Evolutionary conservation across 371 early-diverging fungal genomes (phyloP).

Genomic region (Cokeromyces recurvatus): DNA sequence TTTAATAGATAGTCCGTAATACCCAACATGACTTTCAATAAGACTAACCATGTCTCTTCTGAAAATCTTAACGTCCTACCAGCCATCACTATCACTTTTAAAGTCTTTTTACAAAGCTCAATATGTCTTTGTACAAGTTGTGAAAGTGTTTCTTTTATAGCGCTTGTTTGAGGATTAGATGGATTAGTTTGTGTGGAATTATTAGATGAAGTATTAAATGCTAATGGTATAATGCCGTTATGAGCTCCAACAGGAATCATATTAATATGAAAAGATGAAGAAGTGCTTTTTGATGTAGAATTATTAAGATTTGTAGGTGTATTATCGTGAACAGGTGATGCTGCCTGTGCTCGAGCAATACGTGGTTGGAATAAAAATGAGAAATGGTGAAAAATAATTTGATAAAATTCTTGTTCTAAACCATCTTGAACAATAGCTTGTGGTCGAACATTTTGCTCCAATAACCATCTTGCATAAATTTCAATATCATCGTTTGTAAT

Average conservation of each 20-base stretch:
- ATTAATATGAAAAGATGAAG: constrained; percentile 15
- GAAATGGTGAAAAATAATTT: constrained; percentile 72
- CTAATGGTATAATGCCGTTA: constrained; percentile 14
- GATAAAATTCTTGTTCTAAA: constrained; percentile 39
- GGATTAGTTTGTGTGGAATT: constrained; percentile 4
- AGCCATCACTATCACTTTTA: constrained; percentile 61
- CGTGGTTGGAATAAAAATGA: constrained; percentile 71
- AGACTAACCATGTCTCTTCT: constrained; percentile 70
- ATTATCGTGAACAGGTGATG: no score
- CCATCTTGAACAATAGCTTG: constrained; percentile 48
- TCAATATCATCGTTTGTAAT: constrained; percentile 63
- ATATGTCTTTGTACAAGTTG: constrained; percentile 55
- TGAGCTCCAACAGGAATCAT: constrained; percentile 25
- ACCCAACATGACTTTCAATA: constrained; percentile 72
- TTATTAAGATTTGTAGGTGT: background rate
- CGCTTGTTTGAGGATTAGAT: constrained; percentile 1
- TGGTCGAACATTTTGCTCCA: constrained; percentile 61
- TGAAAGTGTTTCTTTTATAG: constrained; percentile 26
- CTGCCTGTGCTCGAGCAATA: constrained; percentile 20
- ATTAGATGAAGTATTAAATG: constrained; percentile 3
- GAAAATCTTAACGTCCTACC: constrained; percentile 62
- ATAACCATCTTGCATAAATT: constrained; percentile 73
- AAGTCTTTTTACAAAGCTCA: constrained; percentile 70
- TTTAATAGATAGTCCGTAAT: constrained; percentile 65
- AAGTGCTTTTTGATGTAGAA: background rate